Evolutionary conservation across 345 rosid species (phyloP), one percentile per base, ranked within the genome.

Genomic region (Hibiscus mutabilis): DNA sequence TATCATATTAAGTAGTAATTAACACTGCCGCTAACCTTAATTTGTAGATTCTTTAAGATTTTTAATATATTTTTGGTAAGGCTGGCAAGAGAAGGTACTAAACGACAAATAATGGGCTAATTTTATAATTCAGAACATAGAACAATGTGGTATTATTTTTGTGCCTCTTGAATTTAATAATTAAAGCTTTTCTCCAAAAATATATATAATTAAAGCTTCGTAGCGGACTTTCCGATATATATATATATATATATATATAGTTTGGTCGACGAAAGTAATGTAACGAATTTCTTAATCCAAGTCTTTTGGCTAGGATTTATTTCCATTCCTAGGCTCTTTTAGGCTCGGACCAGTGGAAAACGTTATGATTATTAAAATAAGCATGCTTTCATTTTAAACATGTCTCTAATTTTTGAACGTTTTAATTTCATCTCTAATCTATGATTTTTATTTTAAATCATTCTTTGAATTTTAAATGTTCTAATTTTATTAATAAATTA

Each of bases 211-310:
- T n/a, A n/a, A n/a, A n/a, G n/a, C 7, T 49, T 49, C 55, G 55
- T 49, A 14, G 55, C 55, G 55, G 55, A 49, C 19, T 5, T 49
- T 49, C 5, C 55, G 4, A 49, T 15, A 18, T 0, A 1, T 18
- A 6, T 53, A 7, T 53, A 53, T n/a, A n/a, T n/a, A n/a, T n/a
- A n/a, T n/a, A n/a, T n/a, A n/a, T n/a, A 14, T 15, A 49, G 16
- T 13, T 49, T 49, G 19, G 55, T 49, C 55, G 55, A 49, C 74
- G 66, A 52, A 47, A 68, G 60, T 68, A 55, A 74, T 64, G 75
- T 2, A 27, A 58, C 24, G 15, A 5, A 55, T 69, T 75, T 65
- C 25, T 6, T 46, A 49, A 15, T 27, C 12, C 21, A 14, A 21
- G 18, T 49, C 21, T 68, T 59, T 66, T 66, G 71, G 21, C 49